Evolutionary conservation across 306 rosid species (phyloP).

Genomic region (Citrullus colocynthis): DNA sequence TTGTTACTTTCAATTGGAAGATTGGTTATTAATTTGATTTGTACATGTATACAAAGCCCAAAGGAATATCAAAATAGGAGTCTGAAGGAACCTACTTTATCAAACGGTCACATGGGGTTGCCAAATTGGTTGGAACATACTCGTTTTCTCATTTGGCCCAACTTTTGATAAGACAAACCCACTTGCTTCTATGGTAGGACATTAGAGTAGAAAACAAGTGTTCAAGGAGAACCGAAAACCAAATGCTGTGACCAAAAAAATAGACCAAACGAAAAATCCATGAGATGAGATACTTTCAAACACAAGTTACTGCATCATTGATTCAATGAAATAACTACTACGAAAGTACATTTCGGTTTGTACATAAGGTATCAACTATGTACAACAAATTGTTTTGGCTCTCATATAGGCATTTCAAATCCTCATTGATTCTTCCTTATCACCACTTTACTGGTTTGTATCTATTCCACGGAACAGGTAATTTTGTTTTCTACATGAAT

Average conservation of each 20-base stretch:
- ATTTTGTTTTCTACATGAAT: neutral
- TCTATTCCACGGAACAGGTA: neutral
- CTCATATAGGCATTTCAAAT: neutral
- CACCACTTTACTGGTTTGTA: neutral
- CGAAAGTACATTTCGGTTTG: neutral
- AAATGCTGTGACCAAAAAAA: neutral
- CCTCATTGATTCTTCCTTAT: neutral
- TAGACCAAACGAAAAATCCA: neutral
- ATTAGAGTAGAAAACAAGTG: neutral
- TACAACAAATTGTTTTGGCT: neutral
- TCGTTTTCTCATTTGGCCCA: neutral
- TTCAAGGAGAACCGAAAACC: neutral
- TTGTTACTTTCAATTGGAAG: no score
- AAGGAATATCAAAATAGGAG: neutral
- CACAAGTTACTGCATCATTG: neutral
- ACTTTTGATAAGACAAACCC: neutral
- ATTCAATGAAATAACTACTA: neutral
- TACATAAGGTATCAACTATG: neutral
- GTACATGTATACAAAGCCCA: neutral
- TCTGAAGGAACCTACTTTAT: neutral
- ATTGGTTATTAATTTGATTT: no score
- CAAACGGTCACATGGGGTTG: neutral
- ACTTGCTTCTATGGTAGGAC: neutral
- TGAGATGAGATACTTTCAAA: neutral
- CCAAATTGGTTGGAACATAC: neutral